These are phyloP conservation scores for Thymus quinquecostatus DNA, from an alignment of 257 asterid genomes.

Conservation along the genomic window DNA sequence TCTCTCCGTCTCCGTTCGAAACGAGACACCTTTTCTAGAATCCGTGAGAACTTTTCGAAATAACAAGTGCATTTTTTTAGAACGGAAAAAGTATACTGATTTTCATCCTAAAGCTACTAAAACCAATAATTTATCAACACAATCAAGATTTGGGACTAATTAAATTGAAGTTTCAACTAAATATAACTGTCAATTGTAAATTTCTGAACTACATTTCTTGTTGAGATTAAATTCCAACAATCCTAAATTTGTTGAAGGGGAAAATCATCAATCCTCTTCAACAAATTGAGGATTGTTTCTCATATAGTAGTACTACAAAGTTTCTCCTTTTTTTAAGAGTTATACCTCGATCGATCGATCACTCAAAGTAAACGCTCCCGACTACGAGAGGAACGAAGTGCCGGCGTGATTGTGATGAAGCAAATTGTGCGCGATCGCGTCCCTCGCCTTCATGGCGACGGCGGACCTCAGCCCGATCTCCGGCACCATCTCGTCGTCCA, in stretches of 20 bases:
- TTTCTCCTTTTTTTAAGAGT: background rate
- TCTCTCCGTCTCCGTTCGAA: no score
- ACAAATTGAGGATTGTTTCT: constrained; percentile 7
- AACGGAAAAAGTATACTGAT: no score
- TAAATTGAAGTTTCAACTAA: constrained; percentile 1
- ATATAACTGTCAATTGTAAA: constrained; percentile 19
- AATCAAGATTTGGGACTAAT: background rate
- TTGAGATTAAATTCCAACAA: constrained; percentile 7
- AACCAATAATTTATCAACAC: background rate
- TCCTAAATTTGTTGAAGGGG: constrained; percentile 16
- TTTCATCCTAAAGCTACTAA: no score
- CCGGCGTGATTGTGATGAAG: constrained; percentile 92
- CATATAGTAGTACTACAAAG: background rate
- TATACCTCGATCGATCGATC: no score
- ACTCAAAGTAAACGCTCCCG: background rate
- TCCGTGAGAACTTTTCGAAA: no score
- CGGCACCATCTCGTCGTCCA: constrained; percentile 89
- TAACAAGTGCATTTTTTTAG: no score
- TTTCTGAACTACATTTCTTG: constrained; percentile 4
- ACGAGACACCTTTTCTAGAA: no score
- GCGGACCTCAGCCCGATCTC: constrained; percentile 71
- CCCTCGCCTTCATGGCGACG: constrained; percentile 70
- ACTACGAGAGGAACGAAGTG: constrained; percentile 69
- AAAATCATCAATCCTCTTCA: background rate
- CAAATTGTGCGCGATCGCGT: constrained; percentile 80